Evolutionary conservation across 495 filamentous ascomycete genomes (phyloP).

Genomic region (Penicillium cinerascens): DNA sequence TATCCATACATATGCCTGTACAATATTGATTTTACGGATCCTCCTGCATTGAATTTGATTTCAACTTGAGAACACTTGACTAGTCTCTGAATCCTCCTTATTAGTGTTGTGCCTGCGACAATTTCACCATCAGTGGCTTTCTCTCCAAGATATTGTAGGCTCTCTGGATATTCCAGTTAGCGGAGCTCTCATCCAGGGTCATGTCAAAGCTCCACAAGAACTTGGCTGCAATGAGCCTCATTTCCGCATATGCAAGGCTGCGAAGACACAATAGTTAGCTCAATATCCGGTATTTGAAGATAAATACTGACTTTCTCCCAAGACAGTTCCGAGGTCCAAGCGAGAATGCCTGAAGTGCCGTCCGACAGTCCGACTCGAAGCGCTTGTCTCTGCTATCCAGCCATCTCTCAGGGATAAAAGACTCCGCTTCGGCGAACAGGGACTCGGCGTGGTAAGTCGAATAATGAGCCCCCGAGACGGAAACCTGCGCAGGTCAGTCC

Average conservation of each 20-base stretch:
- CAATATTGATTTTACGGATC: no score
- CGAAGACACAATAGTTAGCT: neutral
- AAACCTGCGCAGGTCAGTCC: neutral
- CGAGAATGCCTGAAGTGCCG: slow-evolving; percentile 33
- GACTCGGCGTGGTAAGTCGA: slow-evolving; percentile 16
- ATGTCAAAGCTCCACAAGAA: slow-evolving; percentile 55
- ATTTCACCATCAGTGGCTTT: slow-evolving; percentile 27
- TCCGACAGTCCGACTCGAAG: slow-evolving; percentile 22
- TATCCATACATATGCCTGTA: neutral
- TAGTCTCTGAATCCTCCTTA: neutral
- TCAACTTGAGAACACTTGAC: neutral
- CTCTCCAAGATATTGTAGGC: slow-evolving; percentile 34
- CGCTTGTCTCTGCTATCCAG: slow-evolving; percentile 19
- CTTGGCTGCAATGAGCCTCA: slow-evolving; percentile 48
- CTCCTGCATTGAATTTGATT: no score
- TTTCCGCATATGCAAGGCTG: slow-evolving; percentile 51
- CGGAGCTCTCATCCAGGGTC: slow-evolving; percentile 26
- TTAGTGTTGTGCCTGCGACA: slow-evolving; percentile 3
- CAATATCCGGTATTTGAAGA: neutral
- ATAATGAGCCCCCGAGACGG: slow-evolving; percentile 16
- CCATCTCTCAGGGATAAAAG: slow-evolving; percentile 42
- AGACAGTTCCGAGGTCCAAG: slow-evolving; percentile 40
- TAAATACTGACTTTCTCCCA: slow-evolving; percentile 25
- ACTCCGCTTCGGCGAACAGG: slow-evolving; percentile 21
- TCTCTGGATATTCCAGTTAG: slow-evolving; percentile 37